Base-by-base conservation (phyloP, 179 eudicot genomes). In the Beta corolliflora region DNA sequence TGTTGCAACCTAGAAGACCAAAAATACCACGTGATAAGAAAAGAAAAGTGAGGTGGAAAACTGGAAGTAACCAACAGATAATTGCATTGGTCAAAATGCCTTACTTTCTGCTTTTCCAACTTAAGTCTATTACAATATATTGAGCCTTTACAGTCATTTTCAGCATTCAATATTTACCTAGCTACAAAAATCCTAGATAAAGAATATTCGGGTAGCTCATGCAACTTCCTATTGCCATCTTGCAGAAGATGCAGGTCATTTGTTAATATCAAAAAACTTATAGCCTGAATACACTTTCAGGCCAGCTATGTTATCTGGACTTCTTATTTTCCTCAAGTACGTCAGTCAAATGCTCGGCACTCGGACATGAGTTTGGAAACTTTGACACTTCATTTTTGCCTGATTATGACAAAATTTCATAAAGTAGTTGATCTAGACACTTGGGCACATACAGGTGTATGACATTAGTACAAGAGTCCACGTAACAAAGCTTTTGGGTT, bases 1-100 rank as follows among this genome's bases (percentile, higher is more conserved):
- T 77, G 98, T 78, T 48, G 98, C 94, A 76, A 92, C 87, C 98
- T 95, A 82, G 5, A 79, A 56, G 53, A 46, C 44, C 31, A 76
- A 23, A 73, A 67, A 69, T 36, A 68, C 7, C 3, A 19, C 16
- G 52, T 53, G 16, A 25, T 64, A 23, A 73, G 7, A 31, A 31
- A 25, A 25, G 9, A n/a, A n/a, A 79, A 25, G 68, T n/a, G 55
- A 53, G 54, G 53, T 54, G 67, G 11, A 80, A 50, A 4, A 25
- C 12, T 72, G n/a, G 13, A 72, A 53, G 44, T 72, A n/a, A 52
- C 16, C n/a, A 9, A 72, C 56, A 11, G 18, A 53, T 23, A 52
- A 23, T 53, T 31, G 52, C 53, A 16, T 44, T n/a, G 52, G 9
- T 25, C 29, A 25, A 25, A 45, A 70, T 10, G 29, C 29, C 73